Evolutionary conservation across 164 flowering plant species (phyloP), one percentile per base, ranked within the genome.

Genomic region (Vitis amurensis): DNA sequence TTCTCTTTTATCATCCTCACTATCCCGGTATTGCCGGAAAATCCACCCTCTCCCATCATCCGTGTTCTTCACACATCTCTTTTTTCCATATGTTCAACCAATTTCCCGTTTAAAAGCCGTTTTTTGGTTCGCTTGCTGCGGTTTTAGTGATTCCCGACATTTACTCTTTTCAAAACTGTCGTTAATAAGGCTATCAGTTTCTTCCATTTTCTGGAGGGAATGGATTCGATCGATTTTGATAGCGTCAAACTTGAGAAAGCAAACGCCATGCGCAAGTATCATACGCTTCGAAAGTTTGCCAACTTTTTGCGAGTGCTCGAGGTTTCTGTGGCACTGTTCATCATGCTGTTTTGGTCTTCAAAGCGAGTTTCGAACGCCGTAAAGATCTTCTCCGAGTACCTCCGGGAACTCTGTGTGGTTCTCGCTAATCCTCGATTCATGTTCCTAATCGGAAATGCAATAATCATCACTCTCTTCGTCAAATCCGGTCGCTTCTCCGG

Each of bases 381-480:
- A 31, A 58, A 56, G 9, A 8, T 68, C 59, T 52, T 72, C 52
- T 52, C 61, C 17, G 61, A 61, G 1, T 65, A 52, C 59, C 31
- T 71, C 9, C 64, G 62, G 3, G 68, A 60, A 7, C 9, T 71
- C 17, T 51, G 29, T 30, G 9, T 50, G n/a, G 50, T 75, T 55
- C 64, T 84, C n/a, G 16, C 55, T 48, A 76, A 66, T 59, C 81
- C 72, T 23, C 69, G 74, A 64, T 76, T 60, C 67, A 77, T 76
- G 37, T 85, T 87, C 67, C 52, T 81, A 15, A 51, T 82, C 75
- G 72, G 84, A 31, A 82, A 85, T 73, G 78, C 68, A 47, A 74
- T 87, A 63, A 60, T 87, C 62, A 11, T 77, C 66, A 44, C 70
- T 29, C 69, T 85, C 55, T 68, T 67, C 74, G 69, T 71, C 76